Base-by-base conservation (phyloP, 805 yeast species). In the Yamadazyma insecticola region DNA sequence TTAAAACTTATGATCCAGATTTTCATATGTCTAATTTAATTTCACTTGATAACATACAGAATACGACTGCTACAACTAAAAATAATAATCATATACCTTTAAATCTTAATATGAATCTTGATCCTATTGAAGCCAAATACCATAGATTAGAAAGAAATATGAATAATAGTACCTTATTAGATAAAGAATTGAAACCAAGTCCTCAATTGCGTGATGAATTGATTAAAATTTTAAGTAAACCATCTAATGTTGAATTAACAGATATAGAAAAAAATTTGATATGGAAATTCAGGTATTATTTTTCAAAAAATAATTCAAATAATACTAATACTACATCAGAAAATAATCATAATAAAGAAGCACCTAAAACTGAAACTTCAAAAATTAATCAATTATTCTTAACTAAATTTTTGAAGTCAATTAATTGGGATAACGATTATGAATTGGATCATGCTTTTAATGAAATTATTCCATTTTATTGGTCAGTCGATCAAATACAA, bases 281-380 rank as follows among this genome's bases (percentile, higher is more conserved):
- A 7, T 90, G 97, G 97, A 85, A 83, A 54, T 90, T 82, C 56
- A 62, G 97, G 32, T 92, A 84, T 57, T 89, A 79, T 54, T 63
- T 63, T 39, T 57, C 67, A 33, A 62, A 55, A 36, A 60, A 59
- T 37, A 47, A 48, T 26, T 37, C 43, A 7, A 35, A 45, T 4
- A 27, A n/a, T 20, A 33, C 15, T 14, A 37, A 25, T 22, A 36
- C 30, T 7, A 20, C 17, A 5, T 13, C 5, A 5, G 20, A 13
- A 3, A 50, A 38, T 12, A 45, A 44, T 8, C n/a, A n/a, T n/a
- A 30, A 27, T 23, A 28, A 20, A 2, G 35, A 26, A 8, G 23
- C 15, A 3, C 35, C 33, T 15, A 34, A 37, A 22, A 24, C 35
- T 7, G 41, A 31, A 13, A 26, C 32, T 13, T 22, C 42, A 19